These are phyloP conservation scores for Lonicera japonica DNA, from an alignment of 129 eudicot genomes.

Conservation along the genomic window DNA sequence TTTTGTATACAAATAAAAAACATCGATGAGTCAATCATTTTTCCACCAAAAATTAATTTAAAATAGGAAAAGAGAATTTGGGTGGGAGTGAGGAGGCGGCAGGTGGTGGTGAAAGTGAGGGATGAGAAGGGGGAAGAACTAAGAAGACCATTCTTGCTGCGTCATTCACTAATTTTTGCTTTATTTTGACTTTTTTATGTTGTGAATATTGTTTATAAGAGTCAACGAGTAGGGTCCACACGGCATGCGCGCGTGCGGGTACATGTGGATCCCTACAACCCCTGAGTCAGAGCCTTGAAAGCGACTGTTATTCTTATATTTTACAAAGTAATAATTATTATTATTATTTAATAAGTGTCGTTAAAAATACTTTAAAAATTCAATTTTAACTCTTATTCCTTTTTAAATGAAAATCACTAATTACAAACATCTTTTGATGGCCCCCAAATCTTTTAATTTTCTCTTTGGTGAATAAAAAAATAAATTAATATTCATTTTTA, in stretches of 20 bases:
- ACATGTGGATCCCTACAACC: conserved; percentile 10
- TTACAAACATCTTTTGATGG: too few relatives aligned
- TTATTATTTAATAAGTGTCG: too few relatives aligned
- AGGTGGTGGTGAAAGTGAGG: conserved; percentile 9
- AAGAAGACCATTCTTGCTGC: background rate
- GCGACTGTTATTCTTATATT: background rate
- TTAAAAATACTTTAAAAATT: too few relatives aligned
- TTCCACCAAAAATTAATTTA: background rate
- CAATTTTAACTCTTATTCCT: too few relatives aligned
- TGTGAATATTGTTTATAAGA: background rate
- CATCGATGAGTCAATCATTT: background rate
- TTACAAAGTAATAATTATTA: too few relatives aligned
- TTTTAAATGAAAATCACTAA: too few relatives aligned
- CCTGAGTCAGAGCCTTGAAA: conserved; percentile 35
- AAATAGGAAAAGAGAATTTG: background rate
- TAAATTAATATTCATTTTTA: too few relatives aligned
- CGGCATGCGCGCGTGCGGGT: conserved; percentile 27
- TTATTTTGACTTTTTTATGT: conserved; percentile 9
- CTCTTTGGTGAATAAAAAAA: too few relatives aligned
- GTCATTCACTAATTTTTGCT: too few relatives aligned
- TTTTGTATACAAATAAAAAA: background rate
- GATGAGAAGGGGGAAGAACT: background rate
- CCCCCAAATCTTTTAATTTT: too few relatives aligned
- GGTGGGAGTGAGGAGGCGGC: background rate
- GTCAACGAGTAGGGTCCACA: conserved; percentile 35